Percentiles rank a stretch among this genome's conserved stretches.
phyloP scores from a whole-genome alignment of 2,329 filamentous ascomycete genomes.

The Fusarium graminum region DNA sequence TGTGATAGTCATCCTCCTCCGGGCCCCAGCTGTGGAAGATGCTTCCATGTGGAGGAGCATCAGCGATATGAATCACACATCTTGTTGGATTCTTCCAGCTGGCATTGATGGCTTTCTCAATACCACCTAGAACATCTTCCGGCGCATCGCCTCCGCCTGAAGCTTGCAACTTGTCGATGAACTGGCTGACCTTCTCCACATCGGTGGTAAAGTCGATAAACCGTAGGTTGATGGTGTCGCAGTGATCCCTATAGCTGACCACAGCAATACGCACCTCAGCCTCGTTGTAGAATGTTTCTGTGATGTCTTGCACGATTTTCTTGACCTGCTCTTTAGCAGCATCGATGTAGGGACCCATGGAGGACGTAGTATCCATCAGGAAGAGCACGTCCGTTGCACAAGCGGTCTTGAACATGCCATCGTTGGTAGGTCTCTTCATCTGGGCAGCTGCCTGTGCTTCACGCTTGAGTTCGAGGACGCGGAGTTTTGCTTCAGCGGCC shows the following conservation, averaged over 20 bases:
- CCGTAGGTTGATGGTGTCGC: slow-evolving; percentile 22
- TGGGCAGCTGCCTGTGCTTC: slow-evolving; percentile 23
- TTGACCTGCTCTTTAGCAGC: slow-evolving; percentile 54
- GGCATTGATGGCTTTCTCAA: slow-evolving; percentile 50
- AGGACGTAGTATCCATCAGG: slow-evolving; percentile 55
- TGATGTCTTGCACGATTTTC: slow-evolving; percentile 53
- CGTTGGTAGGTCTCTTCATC: slow-evolving; percentile 16
- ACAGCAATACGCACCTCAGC: slow-evolving; percentile 54
- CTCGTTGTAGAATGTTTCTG: slow-evolving; percentile 50
- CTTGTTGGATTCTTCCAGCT: slow-evolving; percentile 53
- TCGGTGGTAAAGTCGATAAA: slow-evolving; percentile 31
- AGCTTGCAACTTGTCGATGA: slow-evolving; percentile 14
- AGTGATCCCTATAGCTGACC: slow-evolving; percentile 56
- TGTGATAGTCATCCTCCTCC: slow-evolving; percentile 12
- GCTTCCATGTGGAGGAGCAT: slow-evolving; percentile 24
- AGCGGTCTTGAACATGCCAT: slow-evolving; percentile 51
- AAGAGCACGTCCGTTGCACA: slow-evolving; percentile 56
- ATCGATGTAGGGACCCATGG: slow-evolving; percentile 52
- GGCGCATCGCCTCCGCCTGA: slow-evolving; percentile 51
- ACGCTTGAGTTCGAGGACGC: slow-evolving; percentile 24
- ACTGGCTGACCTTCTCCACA: not conserved
- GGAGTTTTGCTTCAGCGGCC: slow-evolving; percentile 24
- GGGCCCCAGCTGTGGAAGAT: slow-evolving; percentile 5
- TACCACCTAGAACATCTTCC: slow-evolving; percentile 55
- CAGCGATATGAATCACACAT: slow-evolving; percentile 39